phyloP scores from a whole-genome alignment of 2,329 filamentous ascomycete species.

The Calonectria pseudoturangicola region DNA sequence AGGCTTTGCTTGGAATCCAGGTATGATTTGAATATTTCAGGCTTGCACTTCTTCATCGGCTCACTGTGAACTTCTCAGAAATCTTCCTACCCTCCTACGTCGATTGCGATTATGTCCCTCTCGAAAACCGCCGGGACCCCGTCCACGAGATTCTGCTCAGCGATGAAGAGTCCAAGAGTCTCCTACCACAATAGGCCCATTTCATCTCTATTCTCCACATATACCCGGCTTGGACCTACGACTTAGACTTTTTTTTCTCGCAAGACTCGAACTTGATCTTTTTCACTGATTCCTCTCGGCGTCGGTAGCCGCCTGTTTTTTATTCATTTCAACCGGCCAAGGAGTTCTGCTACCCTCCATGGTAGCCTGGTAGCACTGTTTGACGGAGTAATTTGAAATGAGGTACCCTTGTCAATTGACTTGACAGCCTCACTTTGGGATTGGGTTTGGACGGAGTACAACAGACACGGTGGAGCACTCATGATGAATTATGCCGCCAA shows the following conservation, averaged over 20 bases:
- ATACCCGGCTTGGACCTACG: conserved; percentile 46
- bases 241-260: conserved; percentile 56
- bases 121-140: conserved; percentile 85
- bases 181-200: conserved; percentile 77
- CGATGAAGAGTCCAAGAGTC: conserved; percentile 83
- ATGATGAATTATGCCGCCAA: conserved; percentile 46
- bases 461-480: conserved; percentile 52
- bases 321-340: conserved; percentile 36
- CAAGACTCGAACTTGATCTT: conserved; percentile 49
- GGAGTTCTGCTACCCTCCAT: conserved; percentile 28
- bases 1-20: conserved; percentile 89
- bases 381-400: conserved; percentile 51
- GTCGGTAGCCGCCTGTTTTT: conserved; percentile 46
- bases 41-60: conserved; percentile 7
- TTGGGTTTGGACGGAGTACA: conserved; percentile 53
- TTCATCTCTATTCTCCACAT: conserved; percentile 36
- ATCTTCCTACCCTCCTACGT: conserved; percentile 88
- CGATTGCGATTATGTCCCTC: conserved; percentile 83
- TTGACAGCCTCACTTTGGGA: conserved; percentile 53
- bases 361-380: conserved; percentile 45
- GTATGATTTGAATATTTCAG: conserved; percentile 61
- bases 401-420: conserved; percentile 49
- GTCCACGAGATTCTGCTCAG: conserved; percentile 86
- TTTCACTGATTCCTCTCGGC: conserved; percentile 44
- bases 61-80: conserved; percentile 67